Evolutionary conservation across 2,329 filamentous ascomycete species (phyloP).

Genomic region (Pseudogymnoascus sp.): DNA sequence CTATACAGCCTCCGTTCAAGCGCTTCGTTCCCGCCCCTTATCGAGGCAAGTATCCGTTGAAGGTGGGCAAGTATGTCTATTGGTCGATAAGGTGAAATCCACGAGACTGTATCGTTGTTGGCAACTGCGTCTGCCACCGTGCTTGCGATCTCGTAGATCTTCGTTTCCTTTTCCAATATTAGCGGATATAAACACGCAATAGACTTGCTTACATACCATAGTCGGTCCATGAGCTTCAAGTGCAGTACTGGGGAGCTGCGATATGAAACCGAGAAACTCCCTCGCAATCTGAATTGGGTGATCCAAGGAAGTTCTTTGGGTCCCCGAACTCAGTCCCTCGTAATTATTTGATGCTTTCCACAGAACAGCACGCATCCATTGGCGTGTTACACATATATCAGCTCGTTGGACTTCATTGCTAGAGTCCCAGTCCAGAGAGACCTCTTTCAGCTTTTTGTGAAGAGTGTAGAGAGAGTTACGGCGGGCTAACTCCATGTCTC

Average conservation of each 20-base stretch:
- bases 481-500: slow-evolving; percentile 9
- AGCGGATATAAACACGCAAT: background rate
- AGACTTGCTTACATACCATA: slow-evolving; percentile 24
- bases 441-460: slow-evolving; percentile 36
- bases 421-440: slow-evolving; percentile 29
- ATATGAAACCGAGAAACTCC: slow-evolving; percentile 37
- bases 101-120: slow-evolving; percentile 21
- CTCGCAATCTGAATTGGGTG: slow-evolving; percentile 37
- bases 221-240: slow-evolving; percentile 42
- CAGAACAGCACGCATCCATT: slow-evolving; percentile 58
- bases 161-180: slow-evolving; percentile 27
- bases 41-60: slow-evolving; percentile 33
- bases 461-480: slow-evolving; percentile 30
- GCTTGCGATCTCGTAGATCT: slow-evolving; percentile 39
- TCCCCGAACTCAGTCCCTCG: background rate
- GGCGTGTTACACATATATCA: slow-evolving; percentile 58
- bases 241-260: slow-evolving; percentile 35
- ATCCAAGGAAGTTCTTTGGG: slow-evolving; percentile 17
- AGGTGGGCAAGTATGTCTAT: slow-evolving; percentile 31
- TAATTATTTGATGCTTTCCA: slow-evolving; percentile 36
- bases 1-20: slow-evolving; percentile 29
- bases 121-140: slow-evolving; percentile 32
- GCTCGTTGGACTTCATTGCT: slow-evolving; percentile 53
- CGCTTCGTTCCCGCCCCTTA: slow-evolving; percentile 34
- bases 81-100: slow-evolving; percentile 21